A percentile compares a stretch with the other conserved stretches of the same genome.
Conservation (phyloP, 2,329 filamentous ascomycete species). For the Coniochaeta hoffmannii region DNA sequence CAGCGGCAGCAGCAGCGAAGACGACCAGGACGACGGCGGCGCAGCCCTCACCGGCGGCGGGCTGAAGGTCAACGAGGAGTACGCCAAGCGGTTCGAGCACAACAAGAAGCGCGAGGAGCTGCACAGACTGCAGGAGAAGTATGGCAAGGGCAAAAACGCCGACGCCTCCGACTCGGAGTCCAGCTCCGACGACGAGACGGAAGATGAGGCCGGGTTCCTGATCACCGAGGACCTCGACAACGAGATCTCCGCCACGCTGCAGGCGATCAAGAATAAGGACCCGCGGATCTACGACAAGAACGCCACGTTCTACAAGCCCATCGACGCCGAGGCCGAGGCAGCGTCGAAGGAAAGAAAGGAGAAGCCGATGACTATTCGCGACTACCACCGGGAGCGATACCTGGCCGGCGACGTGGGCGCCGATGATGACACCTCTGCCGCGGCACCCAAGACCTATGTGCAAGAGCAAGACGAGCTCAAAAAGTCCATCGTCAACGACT, state of each 20-base stretch:
- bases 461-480: conserved; percentile 86
- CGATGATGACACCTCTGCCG: conserved; percentile 32
- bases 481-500: conserved; percentile 68
- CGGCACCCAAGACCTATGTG: conserved; percentile 61
- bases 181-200: conserved; percentile 66
- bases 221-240: conserved; percentile 79
- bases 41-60: conserved; percentile 24
- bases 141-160: conserved; percentile 37
- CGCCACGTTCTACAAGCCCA: conserved; percentile 67
- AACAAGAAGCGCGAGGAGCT: conserved; percentile 95
- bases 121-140: conserved; percentile 83
- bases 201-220: conserved; percentile 85
- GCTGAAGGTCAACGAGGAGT: conserved; percentile 86
- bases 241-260: conserved; percentile 78
- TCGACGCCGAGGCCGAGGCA: conserved; percentile 40
- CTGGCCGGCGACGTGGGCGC: conserved; percentile 60
- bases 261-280: conserved; percentile 85
- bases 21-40: conserved; percentile 32
- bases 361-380: conserved; percentile 76
- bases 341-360: conserved; percentile 52
- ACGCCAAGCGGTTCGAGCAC: conserved; percentile 82
- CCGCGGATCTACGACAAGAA: conserved; percentile 81
- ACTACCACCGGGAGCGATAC: conserved; percentile 91
- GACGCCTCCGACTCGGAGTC: conserved; percentile 56
- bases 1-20: conserved; percentile 35